Evolutionary conservation across 345 rosid genomes (phyloP).

Genomic region (Hirschfeldia incana): DNA sequence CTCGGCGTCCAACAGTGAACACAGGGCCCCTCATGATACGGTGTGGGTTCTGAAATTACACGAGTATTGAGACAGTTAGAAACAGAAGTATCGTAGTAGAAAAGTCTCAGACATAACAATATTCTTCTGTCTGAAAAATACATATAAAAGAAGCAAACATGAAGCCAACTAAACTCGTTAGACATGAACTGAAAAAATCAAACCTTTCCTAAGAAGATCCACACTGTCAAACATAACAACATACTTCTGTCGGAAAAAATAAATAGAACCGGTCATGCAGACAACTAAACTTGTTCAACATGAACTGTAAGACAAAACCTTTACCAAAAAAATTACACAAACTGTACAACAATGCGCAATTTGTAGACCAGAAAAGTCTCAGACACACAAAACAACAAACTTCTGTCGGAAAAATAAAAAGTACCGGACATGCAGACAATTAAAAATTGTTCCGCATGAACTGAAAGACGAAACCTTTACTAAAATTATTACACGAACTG

Average conservation of each 20-base stretch:
- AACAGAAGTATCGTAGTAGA: slow-evolving; percentile 5
- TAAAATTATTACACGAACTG: neutral
- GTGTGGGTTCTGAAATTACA: slow-evolving; percentile 70
- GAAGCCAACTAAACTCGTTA: neutral
- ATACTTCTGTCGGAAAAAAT: neutral
- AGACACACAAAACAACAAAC: neutral
- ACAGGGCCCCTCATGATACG: slow-evolving; percentile 52
- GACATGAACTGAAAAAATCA: neutral
- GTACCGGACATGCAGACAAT: slow-evolving; percentile 15
- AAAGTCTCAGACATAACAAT: neutral
- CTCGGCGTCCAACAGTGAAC: slow-evolving; percentile 81
- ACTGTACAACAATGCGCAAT: neutral
- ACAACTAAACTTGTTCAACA: neutral
- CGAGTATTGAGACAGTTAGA: slow-evolving; percentile 3
- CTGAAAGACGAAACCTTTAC: slow-evolving; percentile 21
- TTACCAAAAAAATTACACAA: neutral
- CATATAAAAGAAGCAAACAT: neutral
- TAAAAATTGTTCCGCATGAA: neutral
- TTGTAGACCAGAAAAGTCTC: neutral
- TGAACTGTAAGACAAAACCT: slow-evolving; percentile 21
- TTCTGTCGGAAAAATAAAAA: neutral
- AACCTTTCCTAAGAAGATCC: no score
- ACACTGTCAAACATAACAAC: no score
- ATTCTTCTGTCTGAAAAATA: neutral
- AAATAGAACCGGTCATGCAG: neutral